These are phyloP conservation scores for Rugonectria rugulosa DNA, from an alignment of 2,329 filamentous ascomycete genomes.

Conservation along the genomic window DNA sequence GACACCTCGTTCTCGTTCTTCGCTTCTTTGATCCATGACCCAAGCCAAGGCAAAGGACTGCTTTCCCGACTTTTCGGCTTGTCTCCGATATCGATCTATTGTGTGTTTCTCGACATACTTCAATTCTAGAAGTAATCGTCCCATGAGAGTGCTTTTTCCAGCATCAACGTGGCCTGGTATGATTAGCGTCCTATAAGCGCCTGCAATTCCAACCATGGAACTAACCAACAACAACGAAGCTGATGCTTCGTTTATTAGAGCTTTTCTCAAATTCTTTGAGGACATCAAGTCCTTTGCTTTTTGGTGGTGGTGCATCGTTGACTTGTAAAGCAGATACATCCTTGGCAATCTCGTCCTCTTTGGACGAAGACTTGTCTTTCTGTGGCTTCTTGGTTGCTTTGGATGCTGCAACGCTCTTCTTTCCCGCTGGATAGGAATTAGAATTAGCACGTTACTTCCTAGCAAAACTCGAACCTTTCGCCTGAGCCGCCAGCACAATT, in stretches of 20 bases:
- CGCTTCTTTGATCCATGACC: constrained; percentile 91
- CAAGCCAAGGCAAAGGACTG: constrained; percentile 95
- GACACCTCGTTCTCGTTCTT: constrained; percentile 88
- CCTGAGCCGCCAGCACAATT: constrained; percentile 84
- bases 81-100: constrained; percentile 85
- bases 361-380: constrained; percentile 44
- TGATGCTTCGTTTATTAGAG: constrained; percentile 79
- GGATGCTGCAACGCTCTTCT: constrained; percentile 52
- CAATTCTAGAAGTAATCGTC: constrained; percentile 86
- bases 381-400: constrained; percentile 50
- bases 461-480: constrained; percentile 78
- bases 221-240: constrained; percentile 91
- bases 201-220: neutral
- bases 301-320: constrained; percentile 63
- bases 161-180: constrained; percentile 88
- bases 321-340: constrained; percentile 49
- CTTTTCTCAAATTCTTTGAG: constrained; percentile 79
- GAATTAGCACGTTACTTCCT: constrained; percentile 60
- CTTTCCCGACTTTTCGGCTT: constrained; percentile 92
- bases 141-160: constrained; percentile 98
- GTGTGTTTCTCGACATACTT: constrained; percentile 88
- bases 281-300: constrained; percentile 85
- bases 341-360: constrained; percentile 38
- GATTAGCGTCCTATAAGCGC: constrained; percentile 14
- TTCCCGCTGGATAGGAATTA: constrained; percentile 63